phyloP scores from a whole-genome alignment of 2,329 filamentous ascomycete genomes.

The Passalora sequoiae region DNA sequence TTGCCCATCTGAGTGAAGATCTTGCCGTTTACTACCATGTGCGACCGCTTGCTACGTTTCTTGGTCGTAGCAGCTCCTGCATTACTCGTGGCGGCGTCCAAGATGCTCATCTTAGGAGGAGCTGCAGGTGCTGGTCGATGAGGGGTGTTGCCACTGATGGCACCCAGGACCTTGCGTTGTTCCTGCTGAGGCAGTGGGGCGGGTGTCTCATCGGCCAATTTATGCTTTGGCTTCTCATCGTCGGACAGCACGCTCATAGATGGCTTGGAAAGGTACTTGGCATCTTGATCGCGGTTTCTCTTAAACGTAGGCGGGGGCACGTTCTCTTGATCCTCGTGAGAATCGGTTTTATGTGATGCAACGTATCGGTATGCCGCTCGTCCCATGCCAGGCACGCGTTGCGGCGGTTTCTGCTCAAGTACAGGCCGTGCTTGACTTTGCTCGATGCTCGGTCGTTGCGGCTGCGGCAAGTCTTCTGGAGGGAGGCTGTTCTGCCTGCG shows the following conservation, averaged over 20 bases:
- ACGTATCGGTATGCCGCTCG: conserved; percentile 46
- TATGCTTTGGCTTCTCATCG: conserved; percentile 41
- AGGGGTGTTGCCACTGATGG: conserved; percentile 64
- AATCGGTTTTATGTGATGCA: conserved; percentile 51
- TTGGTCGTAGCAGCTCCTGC: conserved; percentile 76
- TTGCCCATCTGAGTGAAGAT: conserved; percentile 84
- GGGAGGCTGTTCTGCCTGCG: conserved; percentile 26
- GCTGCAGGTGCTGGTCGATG: conserved; percentile 69
- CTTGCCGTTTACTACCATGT: conserved; percentile 85
- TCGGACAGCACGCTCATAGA: conserved; percentile 51
- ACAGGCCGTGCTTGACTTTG: conserved; percentile 19
- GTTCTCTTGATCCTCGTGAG: conserved; percentile 77
- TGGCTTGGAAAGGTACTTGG: conserved; percentile 52
- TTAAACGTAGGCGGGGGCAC: conserved; percentile 67
- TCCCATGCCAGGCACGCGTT: conserved; percentile 36
- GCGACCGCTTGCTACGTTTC: conserved; percentile 68
- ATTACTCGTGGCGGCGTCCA: conserved; percentile 83
- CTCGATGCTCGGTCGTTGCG: conserved; percentile 25
- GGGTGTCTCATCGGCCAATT: conserved; percentile 38
- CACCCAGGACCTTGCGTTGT: conserved; percentile 45
- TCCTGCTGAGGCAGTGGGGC: conserved; percentile 33
- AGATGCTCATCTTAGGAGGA: conserved; percentile 90
- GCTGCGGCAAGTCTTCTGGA: conserved; percentile 12
- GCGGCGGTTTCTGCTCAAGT: conserved; percentile 31
- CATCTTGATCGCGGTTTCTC: conserved; percentile 52